Conservation (phyloP, 306 rosid genomes). For the Albizia julibrissin region DNA sequence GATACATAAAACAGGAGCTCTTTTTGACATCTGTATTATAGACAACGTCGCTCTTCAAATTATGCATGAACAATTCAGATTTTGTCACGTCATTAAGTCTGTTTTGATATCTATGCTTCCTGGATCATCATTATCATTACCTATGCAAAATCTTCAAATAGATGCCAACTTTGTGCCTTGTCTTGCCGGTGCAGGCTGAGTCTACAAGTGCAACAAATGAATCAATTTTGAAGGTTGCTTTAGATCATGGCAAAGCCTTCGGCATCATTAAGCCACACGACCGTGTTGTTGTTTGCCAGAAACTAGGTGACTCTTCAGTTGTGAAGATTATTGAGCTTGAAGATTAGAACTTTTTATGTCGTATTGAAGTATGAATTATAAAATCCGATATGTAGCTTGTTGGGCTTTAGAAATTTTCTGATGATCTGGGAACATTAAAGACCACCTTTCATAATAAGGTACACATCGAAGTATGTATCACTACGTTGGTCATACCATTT, state of each 20-base stretch:
- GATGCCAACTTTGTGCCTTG: constrained; percentile 12
- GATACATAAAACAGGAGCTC: neutral
- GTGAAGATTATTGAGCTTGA: constrained; percentile 93
- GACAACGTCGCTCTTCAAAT: neutral
- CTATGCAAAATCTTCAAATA: neutral
- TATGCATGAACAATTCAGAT: neutral
- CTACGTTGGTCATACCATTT: neutral
- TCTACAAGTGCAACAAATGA: constrained; percentile 73
- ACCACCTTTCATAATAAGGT: neutral
- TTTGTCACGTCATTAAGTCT: neutral
- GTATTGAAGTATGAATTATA: constrained; percentile 15
- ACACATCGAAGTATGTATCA: neutral
- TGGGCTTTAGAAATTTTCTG: constrained; percentile 3
- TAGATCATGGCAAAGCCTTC: constrained; percentile 75
- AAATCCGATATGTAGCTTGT: constrained; percentile 18
- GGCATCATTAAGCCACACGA: constrained; percentile 84
- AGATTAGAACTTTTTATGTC: constrained; percentile 40
- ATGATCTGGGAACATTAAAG: neutral
- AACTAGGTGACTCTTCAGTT: constrained; percentile 84
- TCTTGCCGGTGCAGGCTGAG: constrained; percentile 65
- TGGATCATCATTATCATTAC: neutral
- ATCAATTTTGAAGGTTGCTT: constrained; percentile 85
- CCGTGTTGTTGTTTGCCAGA: constrained; percentile 89
- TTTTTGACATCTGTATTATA: neutral
- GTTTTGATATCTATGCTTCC: neutral